These are phyloP conservation scores for Phlegmacium glaucopus DNA, from an alignment of 768 basidiomycete genomes.

Conservation along the genomic window DNA sequence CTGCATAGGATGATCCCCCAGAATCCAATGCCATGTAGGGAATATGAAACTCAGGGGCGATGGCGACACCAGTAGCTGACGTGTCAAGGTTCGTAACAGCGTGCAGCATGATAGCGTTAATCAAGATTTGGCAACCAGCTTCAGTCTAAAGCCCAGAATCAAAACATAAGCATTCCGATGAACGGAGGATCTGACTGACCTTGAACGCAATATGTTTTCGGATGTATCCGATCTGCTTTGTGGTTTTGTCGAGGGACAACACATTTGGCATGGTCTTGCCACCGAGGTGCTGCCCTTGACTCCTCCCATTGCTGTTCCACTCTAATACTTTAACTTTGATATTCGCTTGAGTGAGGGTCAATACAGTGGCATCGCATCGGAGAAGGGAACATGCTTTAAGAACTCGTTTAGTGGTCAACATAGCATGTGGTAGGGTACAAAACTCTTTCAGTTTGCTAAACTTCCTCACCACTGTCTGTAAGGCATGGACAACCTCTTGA, in stretches of 20 bases:
- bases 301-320: constrained; percentile 6
- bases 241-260: constrained; percentile 5
- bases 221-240: constrained; percentile 6
- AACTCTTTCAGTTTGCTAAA: constrained; percentile 8
- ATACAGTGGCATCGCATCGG: constrained; percentile 7
- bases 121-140: constrained; percentile 6
- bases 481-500: constrained; percentile 3
- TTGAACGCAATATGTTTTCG: constrained; percentile 6
- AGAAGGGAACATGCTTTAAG: constrained; percentile 6
- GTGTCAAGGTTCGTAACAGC: constrained; percentile 6
- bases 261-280: constrained; percentile 5
- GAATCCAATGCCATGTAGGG: constrained; percentile 3
- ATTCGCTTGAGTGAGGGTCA: constrained; percentile 4
- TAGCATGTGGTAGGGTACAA: constrained; percentile 3
- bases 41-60: constrained; percentile 7
- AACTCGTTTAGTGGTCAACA: constrained; percentile 3
- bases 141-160: constrained; percentile 6
- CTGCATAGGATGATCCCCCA: constrained; percentile 4
- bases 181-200: constrained; percentile 7
- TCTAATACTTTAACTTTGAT: constrained; percentile 3
- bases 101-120: constrained; percentile 4
- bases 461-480: constrained; percentile 3
- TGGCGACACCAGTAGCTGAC: constrained; percentile 2
- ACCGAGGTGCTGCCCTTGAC: constrained; percentile 2
- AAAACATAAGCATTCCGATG: constrained; percentile 4